Base-by-base conservation (phyloP, 2,329 filamentous ascomycete genomes). In the Cladosporium sphaerospermum region DNA sequence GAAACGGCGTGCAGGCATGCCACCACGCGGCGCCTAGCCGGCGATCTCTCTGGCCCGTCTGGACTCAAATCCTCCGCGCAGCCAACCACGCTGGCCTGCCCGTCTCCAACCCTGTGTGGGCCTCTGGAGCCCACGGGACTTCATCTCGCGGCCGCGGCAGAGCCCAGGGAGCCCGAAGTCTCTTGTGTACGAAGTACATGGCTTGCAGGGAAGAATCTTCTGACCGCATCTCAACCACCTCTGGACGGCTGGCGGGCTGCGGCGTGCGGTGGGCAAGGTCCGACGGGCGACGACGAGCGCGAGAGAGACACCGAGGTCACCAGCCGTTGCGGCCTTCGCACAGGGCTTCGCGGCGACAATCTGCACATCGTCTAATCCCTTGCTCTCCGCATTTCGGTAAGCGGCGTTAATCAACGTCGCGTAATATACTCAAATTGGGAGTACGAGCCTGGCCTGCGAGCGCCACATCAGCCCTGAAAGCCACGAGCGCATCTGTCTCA, bases 351-450 rank as follows among this genome's bases (percentile, higher is more conserved):
- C 23, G 23, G 23, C 9, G 34, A n/a, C 36, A 39, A 39, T 39
- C 16, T 39, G 36, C 36, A 39, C 36, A 39, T 39, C 36, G 16
- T 14, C 36, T 39, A 39, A 39, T 39, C 33, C 40, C 40, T 51
- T 37, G 40, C 40, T 19, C 48, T 32, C 40, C 44, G 23, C 41
- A 43, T 44, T 23, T 44, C 40, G 48, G 48, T 44, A 51, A 34
- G 28, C 10, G 40, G 48, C 48, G 48, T 51, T 33, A 44, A 33
- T 40, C 48, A 18, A 23, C 40, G 33, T 51, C 48, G 48, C 48
- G 48, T 51, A 51, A 51, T 51, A 32, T 44, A 51, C 40, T 51
- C 31, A 51, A 31, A 51, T 51, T 51, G 48, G 48, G 32, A 40
- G 44, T 16, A 39, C 40, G 32, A 39, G 36, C 36, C 36, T 14